Evolutionary conservation across 2,329 filamentous ascomycete genomes (phyloP), one percentile per base, ranked within the genome.

Genomic region (Diaporthe ilicicola): DNA sequence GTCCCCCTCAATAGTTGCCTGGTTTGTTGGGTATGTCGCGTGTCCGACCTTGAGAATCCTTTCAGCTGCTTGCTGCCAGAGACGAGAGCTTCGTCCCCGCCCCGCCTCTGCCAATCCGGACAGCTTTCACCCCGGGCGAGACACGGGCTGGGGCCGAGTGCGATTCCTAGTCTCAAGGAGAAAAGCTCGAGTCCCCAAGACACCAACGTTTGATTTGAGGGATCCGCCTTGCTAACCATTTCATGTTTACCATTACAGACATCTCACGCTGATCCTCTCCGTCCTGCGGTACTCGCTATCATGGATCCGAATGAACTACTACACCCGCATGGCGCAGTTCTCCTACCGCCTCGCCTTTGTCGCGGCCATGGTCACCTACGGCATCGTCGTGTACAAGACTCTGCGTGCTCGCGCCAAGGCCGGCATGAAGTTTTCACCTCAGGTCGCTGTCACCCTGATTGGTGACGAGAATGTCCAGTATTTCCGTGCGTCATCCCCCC

Each of bases 381-480:
- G 96, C 75, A 98, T 99, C 76, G 96, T 99, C 62, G 95, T 99
- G 73, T 98, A 97, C 88, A 99, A 99, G 90, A 95, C 94, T 71
- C 94, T 95, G 86, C 91, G 95, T 75, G 94, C 95, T 76, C 92
- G 94, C 76, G 88, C 93, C 77, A 93, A 94, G 88, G 87, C 91
- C 62, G 91, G 92, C 74, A 90, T 86, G 73, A 90, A 85, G 80
- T 82, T 90, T 77, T 89, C 79, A 80, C 84, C 83, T 48, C 80
- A 81, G 65, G 89, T 92, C 71, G 82, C 88, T 61, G 68, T 95
- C 71, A 88, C 91, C 73, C 85, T 97, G 75, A 86, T 92, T 70
- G 87, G 90, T 15, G 96, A 99, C 81, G 96, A 99, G 88, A 99
- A 99, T 82, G 94, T 99, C 66, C 96, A 98, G 84, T 99, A 99